phyloP scores from a whole-genome alignment of 208 protist genomes.

The Paratrypanosoma confusum region DNA sequence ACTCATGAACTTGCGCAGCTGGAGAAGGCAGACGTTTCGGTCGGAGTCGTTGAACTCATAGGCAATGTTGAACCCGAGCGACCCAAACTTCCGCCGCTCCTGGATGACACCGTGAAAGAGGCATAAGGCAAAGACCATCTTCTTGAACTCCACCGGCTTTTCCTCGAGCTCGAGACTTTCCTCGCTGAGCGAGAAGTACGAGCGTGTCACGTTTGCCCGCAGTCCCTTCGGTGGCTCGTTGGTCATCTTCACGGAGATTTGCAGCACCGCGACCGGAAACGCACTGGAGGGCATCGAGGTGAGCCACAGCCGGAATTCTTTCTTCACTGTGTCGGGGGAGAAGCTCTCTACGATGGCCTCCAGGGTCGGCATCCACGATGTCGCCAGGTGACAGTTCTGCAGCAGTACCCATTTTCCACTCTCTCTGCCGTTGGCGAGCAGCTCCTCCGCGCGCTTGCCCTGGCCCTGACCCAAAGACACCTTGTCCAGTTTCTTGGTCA shows the following conservation, averaged over 20 bases:
- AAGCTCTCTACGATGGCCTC: conserved; percentile 92
- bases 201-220: conserved; percentile 91
- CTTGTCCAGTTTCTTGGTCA: conserved; percentile 89
- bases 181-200: conserved; percentile 87
- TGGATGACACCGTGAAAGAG: conserved; percentile 93
- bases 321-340: conserved; percentile 88
- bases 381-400: conserved; percentile 96
- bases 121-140: conserved; percentile 88
- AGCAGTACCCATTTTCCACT: conserved; percentile 92
- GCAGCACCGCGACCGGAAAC: conserved; percentile 97
- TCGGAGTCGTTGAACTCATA: conserved; percentile 96
- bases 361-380: conserved; percentile 91
- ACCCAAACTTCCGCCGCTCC: conserved; percentile 91
- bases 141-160: conserved; percentile 82
- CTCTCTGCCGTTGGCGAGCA: conserved; percentile 75
- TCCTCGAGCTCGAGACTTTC: conserved; percentile 74
- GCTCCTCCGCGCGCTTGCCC: conserved; percentile 88
- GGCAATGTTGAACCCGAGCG: conserved; percentile 94
- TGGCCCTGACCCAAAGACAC: conserved; percentile 96
- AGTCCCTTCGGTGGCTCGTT: conserved; percentile 98
- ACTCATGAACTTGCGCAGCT: conserved; percentile 87
- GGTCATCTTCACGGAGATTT: conserved; percentile 97
- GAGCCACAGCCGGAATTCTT: conserved; percentile 97
- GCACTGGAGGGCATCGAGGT: conserved; percentile 94
- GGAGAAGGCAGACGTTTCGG: conserved; percentile 83